Percentiles rank a stretch among this genome's conserved stretches.
Conservation (phyloP, 2,329 filamentous ascomycete species). For the Paraphoma sp. region DNA sequence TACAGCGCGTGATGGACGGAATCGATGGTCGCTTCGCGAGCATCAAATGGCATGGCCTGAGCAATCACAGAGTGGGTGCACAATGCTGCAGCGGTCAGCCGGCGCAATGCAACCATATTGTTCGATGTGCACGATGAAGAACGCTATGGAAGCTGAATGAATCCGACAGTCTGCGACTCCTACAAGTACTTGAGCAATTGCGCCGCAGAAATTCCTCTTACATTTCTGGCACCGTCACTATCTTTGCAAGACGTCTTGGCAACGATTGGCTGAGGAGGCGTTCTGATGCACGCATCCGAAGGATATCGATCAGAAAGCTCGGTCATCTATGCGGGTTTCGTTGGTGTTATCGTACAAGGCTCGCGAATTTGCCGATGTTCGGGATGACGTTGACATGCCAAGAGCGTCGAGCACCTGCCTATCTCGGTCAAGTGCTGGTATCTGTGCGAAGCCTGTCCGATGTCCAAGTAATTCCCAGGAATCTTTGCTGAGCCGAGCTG, state of each 20-base stretch:
- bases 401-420: slow-evolving; percentile 22
- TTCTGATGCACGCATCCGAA: background rate
- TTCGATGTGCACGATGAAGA: background rate
- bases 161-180: background rate
- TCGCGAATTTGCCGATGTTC: slow-evolving; percentile 18
- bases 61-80: slow-evolving; percentile 8
- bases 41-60: slow-evolving; percentile 54
- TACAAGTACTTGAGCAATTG: background rate
- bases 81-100: slow-evolving; percentile 6
- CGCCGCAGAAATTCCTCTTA: background rate
- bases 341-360: background rate
- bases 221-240: background rate
- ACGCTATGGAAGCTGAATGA: background rate
- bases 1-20: slow-evolving; percentile 63
- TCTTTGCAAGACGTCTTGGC: background rate
- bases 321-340: slow-evolving; percentile 10
- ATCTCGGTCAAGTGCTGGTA: slow-evolving; percentile 4
- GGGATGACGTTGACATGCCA: slow-evolving; percentile 30
- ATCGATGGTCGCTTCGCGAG: slow-evolving; percentile 65
- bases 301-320: slow-evolving; percentile 14
- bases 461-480: no score
- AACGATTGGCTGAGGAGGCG: background rate
- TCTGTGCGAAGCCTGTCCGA: no score
- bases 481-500: no score
- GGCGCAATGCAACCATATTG: slow-evolving; percentile 12